Conservation (phyloP, 306 rosid species). For the Hippophae gyantsensis region DNA sequence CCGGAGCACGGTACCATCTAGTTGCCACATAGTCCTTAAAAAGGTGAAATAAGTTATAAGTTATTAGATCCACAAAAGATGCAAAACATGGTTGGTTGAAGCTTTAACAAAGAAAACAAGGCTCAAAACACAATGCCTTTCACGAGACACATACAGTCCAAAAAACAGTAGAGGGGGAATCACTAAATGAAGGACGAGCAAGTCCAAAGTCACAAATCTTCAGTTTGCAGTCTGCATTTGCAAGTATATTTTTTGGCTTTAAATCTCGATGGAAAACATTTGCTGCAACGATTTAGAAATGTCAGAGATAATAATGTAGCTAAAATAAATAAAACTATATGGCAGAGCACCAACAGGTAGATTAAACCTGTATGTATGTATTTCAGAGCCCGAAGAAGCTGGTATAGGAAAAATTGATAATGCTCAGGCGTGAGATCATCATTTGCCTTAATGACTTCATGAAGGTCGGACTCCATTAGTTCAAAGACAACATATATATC, state of each 20-base stretch:
- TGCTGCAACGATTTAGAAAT: constrained; percentile 20
- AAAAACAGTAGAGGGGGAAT: constrained; percentile 53
- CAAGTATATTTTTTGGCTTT: constrained; percentile 71
- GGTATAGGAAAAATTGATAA: constrained; percentile 53
- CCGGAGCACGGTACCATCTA: constrained; percentile 76
- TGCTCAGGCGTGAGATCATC: constrained; percentile 56
- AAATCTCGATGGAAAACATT: constrained; percentile 57
- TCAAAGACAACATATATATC: constrained; percentile 61
- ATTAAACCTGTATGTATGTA: constrained; percentile 57
- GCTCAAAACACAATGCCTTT: neutral
- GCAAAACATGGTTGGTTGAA: neutral
- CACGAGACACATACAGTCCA: constrained; percentile 48
- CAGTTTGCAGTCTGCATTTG: constrained; percentile 65
- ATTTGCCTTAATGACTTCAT: constrained; percentile 51
- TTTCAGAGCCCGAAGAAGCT: constrained; percentile 63
- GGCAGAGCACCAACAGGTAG: constrained; percentile 2
- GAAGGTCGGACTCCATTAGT: constrained; percentile 66
- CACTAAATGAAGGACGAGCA: constrained; percentile 52
- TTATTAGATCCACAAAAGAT: neutral
- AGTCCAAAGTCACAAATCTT: constrained; percentile 68
- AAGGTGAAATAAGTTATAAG: constrained; percentile 7
- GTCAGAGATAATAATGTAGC: constrained; percentile 7
- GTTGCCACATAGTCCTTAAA: constrained; percentile 66
- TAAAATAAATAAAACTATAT: constrained; percentile 2
- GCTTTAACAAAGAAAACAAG: neutral